Evolutionary conservation across 2,329 filamentous ascomycete species (phyloP).

Genomic region (Fusarium nisikadoi): DNA sequence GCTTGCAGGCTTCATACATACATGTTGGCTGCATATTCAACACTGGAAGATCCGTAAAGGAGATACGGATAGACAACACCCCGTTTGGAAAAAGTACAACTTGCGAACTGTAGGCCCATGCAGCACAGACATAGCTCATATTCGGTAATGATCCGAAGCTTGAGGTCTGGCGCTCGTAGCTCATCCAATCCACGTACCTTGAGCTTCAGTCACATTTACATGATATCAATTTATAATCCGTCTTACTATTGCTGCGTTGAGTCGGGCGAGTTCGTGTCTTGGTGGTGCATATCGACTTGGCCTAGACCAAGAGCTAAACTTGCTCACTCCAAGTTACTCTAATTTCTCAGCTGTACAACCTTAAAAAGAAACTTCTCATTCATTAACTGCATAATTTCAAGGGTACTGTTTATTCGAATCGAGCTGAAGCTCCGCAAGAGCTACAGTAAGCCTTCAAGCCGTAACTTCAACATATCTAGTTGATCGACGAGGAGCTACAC

Average conservation of each 20-base stretch:
- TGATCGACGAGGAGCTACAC: too few species aligned
- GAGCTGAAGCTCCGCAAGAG: neutral
- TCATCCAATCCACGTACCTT: neutral
- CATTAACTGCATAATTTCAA: fast-evolving
- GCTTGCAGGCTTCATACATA: neutral
- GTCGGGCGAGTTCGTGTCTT: neutral
- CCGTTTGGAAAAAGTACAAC: neutral
- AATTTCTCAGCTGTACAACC: fast-evolving
- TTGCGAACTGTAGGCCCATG: neutral
- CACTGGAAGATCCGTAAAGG: neutral
- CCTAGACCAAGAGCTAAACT: neutral
- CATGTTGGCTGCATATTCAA: neutral
- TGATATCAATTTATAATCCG: fast-evolving
- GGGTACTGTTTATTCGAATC: fast-evolving
- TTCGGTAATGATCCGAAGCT: neutral
- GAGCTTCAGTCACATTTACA: fast-evolving
- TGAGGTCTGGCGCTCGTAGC: too few species aligned
- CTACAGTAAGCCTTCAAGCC: neutral
- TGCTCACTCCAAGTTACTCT: neutral
- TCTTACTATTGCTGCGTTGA: too few species aligned
- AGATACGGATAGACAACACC: neutral
- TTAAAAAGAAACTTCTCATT: neutral
- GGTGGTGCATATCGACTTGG: neutral
- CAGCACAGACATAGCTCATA: neutral
- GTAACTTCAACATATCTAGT: neutral